Evolutionary conservation across 2,329 filamentous ascomycete genomes (phyloP), one percentile per base, ranked within the genome.

Genomic region (Diplodia sapinea): DNA sequence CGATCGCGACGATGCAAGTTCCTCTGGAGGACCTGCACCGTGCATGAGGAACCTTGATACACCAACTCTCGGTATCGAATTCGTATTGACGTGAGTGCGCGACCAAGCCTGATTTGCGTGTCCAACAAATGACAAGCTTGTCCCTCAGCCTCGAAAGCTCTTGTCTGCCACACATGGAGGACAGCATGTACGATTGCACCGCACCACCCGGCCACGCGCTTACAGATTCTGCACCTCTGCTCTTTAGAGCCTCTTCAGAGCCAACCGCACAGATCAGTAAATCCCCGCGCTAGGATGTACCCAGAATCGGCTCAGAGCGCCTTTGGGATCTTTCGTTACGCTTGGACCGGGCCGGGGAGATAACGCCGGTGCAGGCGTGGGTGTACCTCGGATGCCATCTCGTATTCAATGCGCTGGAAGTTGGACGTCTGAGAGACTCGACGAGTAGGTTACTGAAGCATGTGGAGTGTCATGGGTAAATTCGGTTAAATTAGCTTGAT

Each of bases 351-450:
- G 68, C 70, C 4, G 71, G 71, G 11, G 76, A 79, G 40, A 63
- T 79, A 2, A 80, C 78, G 1, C 78, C 78, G 0, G 74, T 80
- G 1, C 78, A 80, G 65, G 77, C 75, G 3, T 79, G 77, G 78
- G 72, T 76, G 52, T 68, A 73, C 26, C 72, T 79, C 9, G 70
- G 71, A 13, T 57, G 67, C 26, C 73, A 76, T 67, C 68, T 70
- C 2, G 70, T 70, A 9, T 74, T 78, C 62, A 33, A 61, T 0
- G 49, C 36, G 13, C 38, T 78, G 12, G 72, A 72, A 5, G 50
- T 72, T 0, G 61, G 64, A 1, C 56, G 50, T 3, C 63, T 79
- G 3, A 17, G 12, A 23, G n/a, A 38, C 9, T 40, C 40, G 33
- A 13, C 20, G n/a, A 13, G n/a, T 4, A 57, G 9, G 8, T 40